A percentile compares a stretch with the other conserved stretches of the same genome.
Evolutionary conservation across 208 protist genomes (phyloP).

Genomic region (Leishmania turanica): DNA sequence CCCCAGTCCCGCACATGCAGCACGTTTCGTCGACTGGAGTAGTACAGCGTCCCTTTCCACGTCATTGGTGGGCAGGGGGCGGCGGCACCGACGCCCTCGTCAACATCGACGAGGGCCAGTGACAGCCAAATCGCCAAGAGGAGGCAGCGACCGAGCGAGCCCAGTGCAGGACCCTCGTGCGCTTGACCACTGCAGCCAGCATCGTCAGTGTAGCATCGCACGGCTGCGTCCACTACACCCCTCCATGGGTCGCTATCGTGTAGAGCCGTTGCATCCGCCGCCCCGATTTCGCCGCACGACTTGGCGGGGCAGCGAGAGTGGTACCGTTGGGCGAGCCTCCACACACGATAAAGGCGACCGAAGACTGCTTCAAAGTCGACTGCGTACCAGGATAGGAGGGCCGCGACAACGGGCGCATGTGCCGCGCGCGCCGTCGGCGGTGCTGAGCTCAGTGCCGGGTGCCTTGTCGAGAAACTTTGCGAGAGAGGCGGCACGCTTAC

Average conservation of each 20-base stretch:
- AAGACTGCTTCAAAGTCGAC: conserved; percentile 21
- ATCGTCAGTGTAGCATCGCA: not conserved
- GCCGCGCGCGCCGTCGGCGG: not conserved
- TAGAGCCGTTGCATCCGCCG: not conserved
- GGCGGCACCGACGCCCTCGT: conserved; percentile 1
- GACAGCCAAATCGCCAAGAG: conserved; percentile 28
- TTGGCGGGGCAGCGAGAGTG: not conserved
- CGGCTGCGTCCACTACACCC: not conserved
- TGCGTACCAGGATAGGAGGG: conserved; percentile 22
- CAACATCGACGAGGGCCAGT: conserved; percentile 12
- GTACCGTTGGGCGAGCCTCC: conserved; percentile 3
- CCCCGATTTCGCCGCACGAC: not conserved
- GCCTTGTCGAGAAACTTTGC: not conserved
- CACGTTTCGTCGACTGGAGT: conserved; percentile 25
- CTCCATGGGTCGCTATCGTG: not conserved
- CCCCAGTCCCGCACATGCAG: conserved; percentile 27
- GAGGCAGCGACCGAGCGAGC: conserved; percentile 20
- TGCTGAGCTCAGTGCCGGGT: not conserved
- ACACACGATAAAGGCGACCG: conserved; percentile 2
- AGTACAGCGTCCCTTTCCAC: conserved; percentile 17
- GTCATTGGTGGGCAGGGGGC: not conserved
- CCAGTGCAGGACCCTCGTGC: not conserved
- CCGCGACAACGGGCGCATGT: conserved; percentile 2
- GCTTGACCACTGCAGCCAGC: not conserved
- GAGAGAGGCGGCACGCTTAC: not conserved